Conservation (phyloP, 768 basidiomycete species). For the Amanita fuliginea region DNA sequence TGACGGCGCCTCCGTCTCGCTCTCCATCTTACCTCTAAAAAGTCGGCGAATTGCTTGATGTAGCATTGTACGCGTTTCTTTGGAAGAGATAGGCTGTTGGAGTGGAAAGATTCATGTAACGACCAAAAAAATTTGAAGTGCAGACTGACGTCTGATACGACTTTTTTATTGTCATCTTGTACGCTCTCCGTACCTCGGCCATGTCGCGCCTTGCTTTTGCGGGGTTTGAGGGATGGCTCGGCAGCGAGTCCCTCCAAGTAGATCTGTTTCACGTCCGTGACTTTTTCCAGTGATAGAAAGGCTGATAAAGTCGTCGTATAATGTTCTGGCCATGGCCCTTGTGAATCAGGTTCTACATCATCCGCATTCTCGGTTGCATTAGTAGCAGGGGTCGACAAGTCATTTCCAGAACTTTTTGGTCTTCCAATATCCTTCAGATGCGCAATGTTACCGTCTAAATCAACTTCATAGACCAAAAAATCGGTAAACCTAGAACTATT, state of each 20-base stretch:
- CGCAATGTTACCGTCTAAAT: constrained; percentile 67
- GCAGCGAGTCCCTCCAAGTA: constrained; percentile 76
- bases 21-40: constrained; percentile 79
- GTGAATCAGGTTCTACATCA: constrained; percentile 1
- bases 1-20: constrained; percentile 54
- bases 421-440: constrained; percentile 71
- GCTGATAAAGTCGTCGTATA: constrained; percentile 44
- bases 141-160: constrained; percentile 68
- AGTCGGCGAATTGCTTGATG: constrained; percentile 73
- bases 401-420: constrained; percentile 26
- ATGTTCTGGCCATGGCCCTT: constrained; percentile 55
- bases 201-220: constrained; percentile 31
- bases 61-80: constrained; percentile 69
- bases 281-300: constrained; percentile 51
- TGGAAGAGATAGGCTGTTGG: constrained; percentile 69
- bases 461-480: constrained; percentile 90
- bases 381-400: constrained; percentile 10
- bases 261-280: constrained; percentile 58
- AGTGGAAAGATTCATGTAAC: constrained; percentile 9
- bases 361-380: background rate
- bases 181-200: constrained; percentile 24
- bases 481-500: constrained; percentile 73
- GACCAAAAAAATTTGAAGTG: constrained; percentile 5
- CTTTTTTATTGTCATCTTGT: constrained; percentile 59
- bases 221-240: constrained; percentile 49